Percentiles rank a stretch among this genome's conserved stretches.
phyloP scores from a whole-genome alignment of 495 filamentous ascomycete species.

The Penicillium maclennaniae region DNA sequence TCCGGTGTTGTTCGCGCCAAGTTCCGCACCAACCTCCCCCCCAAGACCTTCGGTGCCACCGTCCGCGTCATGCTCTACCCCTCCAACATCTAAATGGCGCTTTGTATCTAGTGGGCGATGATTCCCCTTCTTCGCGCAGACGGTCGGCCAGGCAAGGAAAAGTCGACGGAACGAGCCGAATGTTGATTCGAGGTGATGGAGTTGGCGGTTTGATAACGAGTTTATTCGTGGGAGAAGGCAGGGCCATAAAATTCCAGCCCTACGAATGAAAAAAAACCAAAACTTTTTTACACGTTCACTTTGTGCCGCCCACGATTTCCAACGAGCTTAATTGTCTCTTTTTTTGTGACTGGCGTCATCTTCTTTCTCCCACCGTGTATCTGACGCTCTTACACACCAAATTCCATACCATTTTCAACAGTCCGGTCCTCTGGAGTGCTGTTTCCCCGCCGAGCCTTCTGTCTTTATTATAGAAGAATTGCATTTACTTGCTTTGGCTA shows the following conservation, averaged over 20 bases:
- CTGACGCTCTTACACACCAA: slow-evolving; percentile 41
- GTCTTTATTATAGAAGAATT: slow-evolving; percentile 25
- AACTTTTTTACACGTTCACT: slow-evolving; percentile 26
- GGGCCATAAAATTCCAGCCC: slow-evolving; percentile 37
- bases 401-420: slow-evolving; percentile 42
- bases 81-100: slow-evolving; percentile 53
- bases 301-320: slow-evolving; percentile 9
- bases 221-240: slow-evolving; percentile 45
- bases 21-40: slow-evolving; percentile 91
- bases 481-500: slow-evolving; percentile 28
- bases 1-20: slow-evolving; percentile 93
- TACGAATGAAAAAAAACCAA: slow-evolving; percentile 44
- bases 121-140: slow-evolving; percentile 43
- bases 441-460: slow-evolving; percentile 1
- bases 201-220: slow-evolving; percentile 45
- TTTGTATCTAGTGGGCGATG: slow-evolving; percentile 35
- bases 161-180: slow-evolving; percentile 43
- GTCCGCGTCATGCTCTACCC: slow-evolving; percentile 99
- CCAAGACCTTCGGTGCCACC: slow-evolving; percentile 92
- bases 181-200: slow-evolving; percentile 40
- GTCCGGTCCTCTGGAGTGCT: slow-evolving; percentile 17
- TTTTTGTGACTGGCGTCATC: slow-evolving; percentile 1
- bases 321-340: not conserved
- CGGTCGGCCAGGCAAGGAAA: slow-evolving; percentile 39
- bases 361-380: slow-evolving; percentile 32